Conservation (phyloP, 2,329 filamentous ascomycete genomes). For the Aspergillus sojae region DNA sequence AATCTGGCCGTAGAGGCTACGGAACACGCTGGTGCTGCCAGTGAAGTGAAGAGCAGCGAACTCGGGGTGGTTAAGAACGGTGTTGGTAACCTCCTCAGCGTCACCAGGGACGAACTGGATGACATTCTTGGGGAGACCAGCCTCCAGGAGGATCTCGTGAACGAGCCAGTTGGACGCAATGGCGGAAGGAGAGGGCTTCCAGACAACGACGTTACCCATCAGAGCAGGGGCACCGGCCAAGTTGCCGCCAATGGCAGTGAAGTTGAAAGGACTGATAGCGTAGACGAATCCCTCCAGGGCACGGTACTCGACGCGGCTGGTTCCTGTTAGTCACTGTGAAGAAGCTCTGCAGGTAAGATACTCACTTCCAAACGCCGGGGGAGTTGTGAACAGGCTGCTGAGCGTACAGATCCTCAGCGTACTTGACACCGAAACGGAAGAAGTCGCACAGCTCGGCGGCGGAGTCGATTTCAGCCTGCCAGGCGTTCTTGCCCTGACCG, state of each 20-base stretch:
- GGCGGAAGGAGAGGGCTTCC: conserved; percentile 91
- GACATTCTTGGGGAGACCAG: conserved; percentile 83
- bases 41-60: conserved; percentile 96
- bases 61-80: conserved; percentile 73
- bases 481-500: conserved; percentile 96
- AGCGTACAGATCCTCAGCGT: conserved; percentile 86
- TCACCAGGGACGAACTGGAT: conserved; percentile 94
- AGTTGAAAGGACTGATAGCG: conserved; percentile 93
- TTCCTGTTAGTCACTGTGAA: conserved; percentile 6
- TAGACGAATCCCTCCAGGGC: conserved; percentile 95
- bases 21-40: conserved; percentile 89
- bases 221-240: conserved; percentile 79
- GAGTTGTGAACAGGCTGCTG: conserved; percentile 85
- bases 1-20: conserved; percentile 83
- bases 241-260: conserved; percentile 92
- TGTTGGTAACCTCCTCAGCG: conserved; percentile 78
- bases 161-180: conserved; percentile 90
- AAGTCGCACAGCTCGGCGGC: conserved; percentile 93
- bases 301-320: conserved; percentile 76
- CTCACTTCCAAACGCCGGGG: conserved; percentile 80
- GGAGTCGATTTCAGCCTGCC: conserved; percentile 98
- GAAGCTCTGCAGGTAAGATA: neutral
- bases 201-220: conserved; percentile 91
- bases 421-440: conserved; percentile 87
- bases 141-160: conserved; percentile 87